Evolutionary conservation across 495 filamentous ascomycete genomes (phyloP).

Genomic region (Penicillium cinerascens): DNA sequence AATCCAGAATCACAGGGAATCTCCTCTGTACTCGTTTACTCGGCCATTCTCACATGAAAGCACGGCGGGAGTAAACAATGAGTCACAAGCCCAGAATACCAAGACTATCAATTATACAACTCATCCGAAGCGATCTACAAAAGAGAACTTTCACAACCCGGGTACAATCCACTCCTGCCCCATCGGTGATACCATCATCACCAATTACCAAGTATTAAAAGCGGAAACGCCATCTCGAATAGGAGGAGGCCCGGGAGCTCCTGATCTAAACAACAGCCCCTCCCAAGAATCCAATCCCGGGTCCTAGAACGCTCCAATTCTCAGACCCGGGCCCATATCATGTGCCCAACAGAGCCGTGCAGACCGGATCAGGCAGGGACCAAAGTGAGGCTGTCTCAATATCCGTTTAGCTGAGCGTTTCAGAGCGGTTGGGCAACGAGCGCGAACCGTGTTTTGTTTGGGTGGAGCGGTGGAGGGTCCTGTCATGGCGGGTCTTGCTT

Average conservation of each 20-base stretch:
- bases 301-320: not conserved
- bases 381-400: constrained; percentile 9
- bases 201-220: not conserved
- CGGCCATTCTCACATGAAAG: not conserved
- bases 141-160: not conserved
- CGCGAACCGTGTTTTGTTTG: not conserved
- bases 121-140: constrained; percentile 1
- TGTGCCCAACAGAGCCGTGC: not conserved
- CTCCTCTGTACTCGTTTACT: not conserved
- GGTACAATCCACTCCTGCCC: not conserved
- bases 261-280: not conserved
- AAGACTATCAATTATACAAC: not conserved
- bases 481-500: not conserved
- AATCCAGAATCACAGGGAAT: not conserved
- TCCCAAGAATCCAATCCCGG: not conserved
- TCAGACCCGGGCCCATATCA: not conserved
- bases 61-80: not conserved
- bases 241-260: not conserved
- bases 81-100: not conserved
- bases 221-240: not conserved
- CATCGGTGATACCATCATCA: not conserved
- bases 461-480: not conserved
- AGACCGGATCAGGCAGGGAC: constrained; percentile 1
- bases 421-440: constrained; percentile 5
- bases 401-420: not conserved